A percentile compares a stretch with the other conserved stretches of the same genome.
These are phyloP conservation scores for Baeospora myosura DNA, from an alignment of 1,284 basidiomycete genomes.

Conservation along the genomic window DNA sequence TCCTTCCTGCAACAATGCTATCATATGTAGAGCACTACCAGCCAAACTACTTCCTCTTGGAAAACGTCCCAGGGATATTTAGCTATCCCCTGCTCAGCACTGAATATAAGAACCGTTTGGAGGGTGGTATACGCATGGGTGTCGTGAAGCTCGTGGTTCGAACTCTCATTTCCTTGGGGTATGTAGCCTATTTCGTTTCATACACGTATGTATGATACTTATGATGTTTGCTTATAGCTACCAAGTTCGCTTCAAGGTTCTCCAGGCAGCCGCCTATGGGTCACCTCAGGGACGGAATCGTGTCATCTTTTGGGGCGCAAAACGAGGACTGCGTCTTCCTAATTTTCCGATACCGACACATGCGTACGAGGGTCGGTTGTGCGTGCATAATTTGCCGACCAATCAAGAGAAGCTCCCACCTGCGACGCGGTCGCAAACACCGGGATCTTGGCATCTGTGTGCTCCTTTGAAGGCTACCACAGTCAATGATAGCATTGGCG, in stretches of 20 bases:
- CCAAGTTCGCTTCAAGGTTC: slow-evolving; percentile 54
- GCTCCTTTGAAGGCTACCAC: slow-evolving; percentile 53
- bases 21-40: slow-evolving; percentile 66
- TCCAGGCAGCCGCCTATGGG: slow-evolving; percentile 65
- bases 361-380: slow-evolving; percentile 25
- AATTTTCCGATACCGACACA: slow-evolving; percentile 61
- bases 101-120: slow-evolving; percentile 18
- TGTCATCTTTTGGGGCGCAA: slow-evolving; percentile 62
- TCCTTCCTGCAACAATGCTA: slow-evolving; percentile 60
- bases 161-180: slow-evolving; percentile 55
- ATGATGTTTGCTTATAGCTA: slow-evolving; percentile 36
- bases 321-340: slow-evolving; percentile 46
- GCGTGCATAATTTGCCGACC: slow-evolving; percentile 21
- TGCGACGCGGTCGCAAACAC: slow-evolving; percentile 31
- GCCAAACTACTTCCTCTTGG: slow-evolving; percentile 58
- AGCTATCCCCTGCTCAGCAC: slow-evolving; percentile 31
- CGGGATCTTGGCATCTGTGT: slow-evolving; percentile 32
- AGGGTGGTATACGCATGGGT: slow-evolving; percentile 42
- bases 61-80: slow-evolving; percentile 61
- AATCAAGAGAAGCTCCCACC: slow-evolving; percentile 32
- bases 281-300: slow-evolving; percentile 59
- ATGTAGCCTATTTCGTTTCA: slow-evolving; percentile 15
- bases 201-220: slow-evolving; percentile 1
- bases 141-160: slow-evolving; percentile 60
- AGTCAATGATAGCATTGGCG: slow-evolving; percentile 55